Percentiles rank a stretch among this genome's conserved stretches.
Evolutionary conservation across 2,329 filamentous ascomycete species (phyloP).

Genomic region (Lecanosticta acicola): DNA sequence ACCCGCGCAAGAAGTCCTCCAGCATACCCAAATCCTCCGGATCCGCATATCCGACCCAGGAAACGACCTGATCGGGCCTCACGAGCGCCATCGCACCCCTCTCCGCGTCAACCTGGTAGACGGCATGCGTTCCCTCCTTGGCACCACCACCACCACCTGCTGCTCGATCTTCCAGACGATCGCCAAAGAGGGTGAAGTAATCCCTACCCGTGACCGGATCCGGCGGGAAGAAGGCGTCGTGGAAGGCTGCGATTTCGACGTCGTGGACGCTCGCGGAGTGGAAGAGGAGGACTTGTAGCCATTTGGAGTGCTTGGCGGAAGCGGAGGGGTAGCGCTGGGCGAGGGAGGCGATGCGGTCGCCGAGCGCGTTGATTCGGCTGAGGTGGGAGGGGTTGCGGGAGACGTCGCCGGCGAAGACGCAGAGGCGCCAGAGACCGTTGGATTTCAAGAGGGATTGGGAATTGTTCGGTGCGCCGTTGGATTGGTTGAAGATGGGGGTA

Average conservation of each 20-base stretch:
- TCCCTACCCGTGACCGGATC: constrained; percentile 1
- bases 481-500: constrained; percentile 11
- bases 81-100: constrained; percentile 7
- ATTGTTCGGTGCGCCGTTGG: constrained; percentile 2
- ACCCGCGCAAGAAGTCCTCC: constrained; percentile 7
- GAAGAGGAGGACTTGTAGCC: constrained; percentile 7
- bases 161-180: neutral
- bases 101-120: constrained; percentile 3
- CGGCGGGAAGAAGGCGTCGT: constrained; percentile 6
- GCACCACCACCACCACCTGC: neutral
- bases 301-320: neutral
- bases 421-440: constrained; percentile 17
- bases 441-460: constrained; percentile 11
- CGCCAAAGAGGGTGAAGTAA: constrained; percentile 4
- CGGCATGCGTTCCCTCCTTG: neutral
- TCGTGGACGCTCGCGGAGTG: neutral
- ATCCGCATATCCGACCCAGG: constrained; percentile 7
- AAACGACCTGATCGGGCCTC: constrained; percentile 11
- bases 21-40: constrained; percentile 4
- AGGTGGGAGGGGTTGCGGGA: neutral
- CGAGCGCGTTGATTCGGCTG: constrained; percentile 3
- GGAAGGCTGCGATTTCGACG: constrained; percentile 5
- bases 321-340: neutral
- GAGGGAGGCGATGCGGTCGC: constrained; percentile 1
- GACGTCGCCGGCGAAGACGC: constrained; percentile 18